Evolutionary conservation across 2,329 filamentous ascomycete genomes (phyloP), one percentile per base, ranked within the genome.

Genomic region (Parascedosporium putredinis): DNA sequence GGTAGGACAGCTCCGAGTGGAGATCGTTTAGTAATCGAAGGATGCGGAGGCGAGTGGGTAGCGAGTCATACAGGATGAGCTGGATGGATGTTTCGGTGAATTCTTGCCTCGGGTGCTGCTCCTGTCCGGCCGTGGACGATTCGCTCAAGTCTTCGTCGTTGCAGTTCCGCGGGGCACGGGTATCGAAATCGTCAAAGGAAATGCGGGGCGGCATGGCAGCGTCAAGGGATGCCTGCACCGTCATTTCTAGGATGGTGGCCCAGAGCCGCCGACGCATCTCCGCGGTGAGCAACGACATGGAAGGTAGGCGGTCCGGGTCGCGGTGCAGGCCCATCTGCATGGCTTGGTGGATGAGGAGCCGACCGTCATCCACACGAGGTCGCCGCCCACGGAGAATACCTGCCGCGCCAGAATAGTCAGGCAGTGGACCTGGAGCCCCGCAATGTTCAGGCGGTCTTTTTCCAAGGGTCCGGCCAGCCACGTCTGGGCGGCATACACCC

Each of bases 291-390:
- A 61, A 9, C 0, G 63, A 53, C 60, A 69, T 66, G 6, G 50
- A 20, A 1, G 63, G 64, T 4, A 71, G 59, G 46, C 65, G 55
- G 34, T 60, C 62, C 0, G 70, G 69, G 42, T 73, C 69, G 7
- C 67, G 66, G 53, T 73, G 67, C 5, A 73, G 52, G 2, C 68
- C 68, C n/a, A 72, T 65, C 46, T 70, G 64, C 67, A 72, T 71
- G 7, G 68, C 68, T n/a, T 51, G 57, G 42, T 68, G 62, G 7
- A 71, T 49, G 0, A 73, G 62, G 67, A 65, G 0, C 70, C 69
- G 31, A 59, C 60, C 3, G 67, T 67, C 40, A 65, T 61, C 69
- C 69, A 73, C 0, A 66, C 59, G 5, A 68, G 55, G 40, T 70
- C 68, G 1, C 64, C 67, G 9, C 67, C 66, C 5, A 70, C 58